Percentiles rank a stretch among this genome's conserved stretches.
Conservation (phyloP, 805 yeast genomes). For the Candida schatavii region DNA sequence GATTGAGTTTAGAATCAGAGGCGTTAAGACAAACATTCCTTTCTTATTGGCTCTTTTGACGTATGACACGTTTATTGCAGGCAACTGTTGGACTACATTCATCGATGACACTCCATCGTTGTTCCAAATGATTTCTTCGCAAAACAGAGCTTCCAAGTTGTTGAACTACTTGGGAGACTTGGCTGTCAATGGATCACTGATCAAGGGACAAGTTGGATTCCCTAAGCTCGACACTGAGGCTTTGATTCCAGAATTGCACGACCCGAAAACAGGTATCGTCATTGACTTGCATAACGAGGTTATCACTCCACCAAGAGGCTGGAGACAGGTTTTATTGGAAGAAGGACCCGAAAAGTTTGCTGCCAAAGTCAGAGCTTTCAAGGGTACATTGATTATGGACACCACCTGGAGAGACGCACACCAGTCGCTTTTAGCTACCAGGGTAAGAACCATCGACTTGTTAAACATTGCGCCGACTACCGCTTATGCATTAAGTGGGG, state of each 20-base stretch:
- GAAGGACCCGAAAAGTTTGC: conserved; percentile 92
- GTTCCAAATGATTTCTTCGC: conserved; percentile 91
- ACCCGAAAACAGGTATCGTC: conserved; percentile 53
- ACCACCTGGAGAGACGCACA: conserved; percentile 99
- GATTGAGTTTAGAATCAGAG: conserved; percentile 97
- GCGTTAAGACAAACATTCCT: conserved; percentile 98
- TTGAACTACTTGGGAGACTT: conserved; percentile 89
- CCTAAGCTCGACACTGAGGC: conserved; percentile 83
- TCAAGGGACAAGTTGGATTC: conserved; percentile 90
- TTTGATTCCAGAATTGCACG: conserved; percentile 68
- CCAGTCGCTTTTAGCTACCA: conserved; percentile 94
- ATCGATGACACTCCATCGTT: conserved; percentile 96
- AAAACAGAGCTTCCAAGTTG: conserved; percentile 94
- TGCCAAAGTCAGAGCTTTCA: conserved; percentile 73
- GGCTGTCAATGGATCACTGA: conserved; percentile 93
- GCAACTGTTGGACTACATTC: conserved; percentile 96
- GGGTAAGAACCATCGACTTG: conserved; percentile 93
- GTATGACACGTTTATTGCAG: conserved; percentile 79
- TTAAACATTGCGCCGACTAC: conserved; percentile 92
- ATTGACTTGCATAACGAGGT: conserved; percentile 55
- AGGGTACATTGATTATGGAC: conserved; percentile 93
- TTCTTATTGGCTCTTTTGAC: conserved; percentile 89
- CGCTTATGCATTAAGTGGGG: conserved; percentile 83
- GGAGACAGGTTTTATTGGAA: conserved; percentile 84
- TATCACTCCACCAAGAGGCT: conserved; percentile 62